Evolutionary conservation across 2,329 filamentous ascomycete genomes (phyloP), one percentile per base, ranked within the genome.

Genomic region (Colletotrichum sansevieriae): DNA sequence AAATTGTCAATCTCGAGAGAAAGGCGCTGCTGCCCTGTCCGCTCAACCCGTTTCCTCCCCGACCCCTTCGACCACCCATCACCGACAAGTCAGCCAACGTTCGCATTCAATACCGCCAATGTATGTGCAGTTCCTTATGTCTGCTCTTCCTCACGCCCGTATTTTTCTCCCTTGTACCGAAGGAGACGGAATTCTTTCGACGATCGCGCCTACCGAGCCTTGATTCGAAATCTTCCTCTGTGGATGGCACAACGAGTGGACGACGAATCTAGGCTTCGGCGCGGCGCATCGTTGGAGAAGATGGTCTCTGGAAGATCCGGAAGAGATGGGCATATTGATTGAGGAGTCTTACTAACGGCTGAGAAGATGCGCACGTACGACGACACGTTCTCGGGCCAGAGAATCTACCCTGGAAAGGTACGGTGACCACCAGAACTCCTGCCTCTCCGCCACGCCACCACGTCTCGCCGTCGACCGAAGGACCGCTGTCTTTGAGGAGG

Each of bases 321-420:
- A 22, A 11, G 44, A 15, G 54, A 49, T 39, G n/a, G 20, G 35
- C 15, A 15, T 3, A 8, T 57, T 47, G 7, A 20, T 46, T 47
- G 12, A 20, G 22, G 12, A 25, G 20, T 51, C 29, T 39, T 46
- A 49, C 65, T 68, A 46, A 68, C 65, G 51, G 22, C 49, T 15
- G 78, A 76, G 80, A 88, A 82, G 80, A 90, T 90, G 87, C 87
- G 87, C 83, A 88, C 87, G 80, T 90, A 90, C 87, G 87, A 90
- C 83, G 87, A 90, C 81, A 81, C 83, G 75, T 90, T 90, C 83
- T 89, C 87, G 80, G 87, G 87, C 80, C 84, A 86, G 85, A 88
- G 85, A 84, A 90, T 89, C 76, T 90, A 89, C 87, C 87, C 87
- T 82, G 87, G 87, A 80, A 90, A 90, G 87, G 87, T 90, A 87